Evolutionary conservation across 2,329 filamentous ascomycete genomes (phyloP).

Genomic region (Aspergillus felis): DNA sequence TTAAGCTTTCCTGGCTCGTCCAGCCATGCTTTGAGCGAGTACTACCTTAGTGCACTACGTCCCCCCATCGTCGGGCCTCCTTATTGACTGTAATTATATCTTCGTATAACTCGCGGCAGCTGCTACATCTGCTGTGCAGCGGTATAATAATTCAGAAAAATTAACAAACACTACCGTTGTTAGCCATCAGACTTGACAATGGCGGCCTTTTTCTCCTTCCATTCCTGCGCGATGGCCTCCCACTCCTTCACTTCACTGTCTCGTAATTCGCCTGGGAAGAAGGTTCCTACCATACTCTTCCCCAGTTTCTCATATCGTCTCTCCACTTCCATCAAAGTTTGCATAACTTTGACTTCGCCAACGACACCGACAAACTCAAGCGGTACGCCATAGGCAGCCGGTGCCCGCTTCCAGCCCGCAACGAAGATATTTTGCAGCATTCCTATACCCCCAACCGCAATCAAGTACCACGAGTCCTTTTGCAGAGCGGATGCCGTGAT

Average conservation of each 20-base stretch:
- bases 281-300: conserved; percentile 25
- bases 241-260: conserved; percentile 9
- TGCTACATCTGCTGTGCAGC: no score
- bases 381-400: conserved; percentile 9
- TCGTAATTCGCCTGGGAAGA: conserved; percentile 26
- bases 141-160: no score
- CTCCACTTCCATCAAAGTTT: conserved; percentile 28
- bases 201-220: background rate
- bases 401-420: conserved; percentile 18
- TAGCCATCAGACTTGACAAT: background rate
- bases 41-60: no score
- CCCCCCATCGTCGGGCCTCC: no score
- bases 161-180: no score
- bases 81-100: no score
- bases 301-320: conserved; percentile 28
- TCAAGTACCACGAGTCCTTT: conserved; percentile 40
- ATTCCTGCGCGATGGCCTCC: conserved; percentile 1
- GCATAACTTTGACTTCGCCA: conserved; percentile 31
- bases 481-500: conserved; percentile 37
- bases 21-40: no score
- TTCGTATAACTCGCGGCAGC: no score
- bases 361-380: conserved; percentile 23
- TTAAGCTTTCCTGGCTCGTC: no score
- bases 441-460: conserved; percentile 40
- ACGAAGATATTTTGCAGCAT: conserved; percentile 38